phyloP scores from a whole-genome alignment of 2,329 filamentous ascomycete species.

The Penicillium psychrosexuale region DNA sequence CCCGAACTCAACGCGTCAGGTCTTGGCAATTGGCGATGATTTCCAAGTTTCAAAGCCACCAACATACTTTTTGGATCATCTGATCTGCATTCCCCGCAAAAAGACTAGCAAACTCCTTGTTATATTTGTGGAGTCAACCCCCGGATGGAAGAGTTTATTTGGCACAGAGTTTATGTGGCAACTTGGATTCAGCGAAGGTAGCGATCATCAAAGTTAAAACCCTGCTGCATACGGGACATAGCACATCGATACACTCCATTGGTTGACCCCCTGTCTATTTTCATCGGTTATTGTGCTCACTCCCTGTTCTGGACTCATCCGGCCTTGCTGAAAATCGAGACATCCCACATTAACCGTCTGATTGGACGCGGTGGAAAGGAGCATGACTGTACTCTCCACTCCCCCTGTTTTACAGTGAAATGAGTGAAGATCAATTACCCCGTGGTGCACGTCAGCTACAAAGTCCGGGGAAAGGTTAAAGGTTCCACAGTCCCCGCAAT shows the following conservation, averaged over 20 bases:
- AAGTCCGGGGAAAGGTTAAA: background rate
- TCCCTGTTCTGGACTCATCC: background rate
- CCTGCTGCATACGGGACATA: too few species aligned
- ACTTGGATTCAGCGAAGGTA: background rate
- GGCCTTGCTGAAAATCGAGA: background rate
- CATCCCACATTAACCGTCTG: background rate
- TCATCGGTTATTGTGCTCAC: background rate
- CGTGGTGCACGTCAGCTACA: background rate
- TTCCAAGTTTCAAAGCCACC: background rate
- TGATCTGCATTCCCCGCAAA: background rate
- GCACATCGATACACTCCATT: background rate
- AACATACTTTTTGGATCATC: too few species aligned
- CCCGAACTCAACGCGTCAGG: background rate
- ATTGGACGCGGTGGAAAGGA: slow-evolving; percentile 4
- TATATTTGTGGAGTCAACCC: background rate
- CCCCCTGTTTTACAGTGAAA: background rate
- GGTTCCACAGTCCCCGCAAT: background rate
- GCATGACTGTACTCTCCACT: too few species aligned
- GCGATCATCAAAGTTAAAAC: background rate
- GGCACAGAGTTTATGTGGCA: background rate
- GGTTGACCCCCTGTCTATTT: too few species aligned
- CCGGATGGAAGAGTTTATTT: background rate
- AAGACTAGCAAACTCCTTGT: background rate
- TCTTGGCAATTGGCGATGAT: background rate
- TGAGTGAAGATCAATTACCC: background rate